Evolutionary conservation across 2,329 filamentous ascomycete species (phyloP).

Genomic region (Bipolaris victoriae): DNA sequence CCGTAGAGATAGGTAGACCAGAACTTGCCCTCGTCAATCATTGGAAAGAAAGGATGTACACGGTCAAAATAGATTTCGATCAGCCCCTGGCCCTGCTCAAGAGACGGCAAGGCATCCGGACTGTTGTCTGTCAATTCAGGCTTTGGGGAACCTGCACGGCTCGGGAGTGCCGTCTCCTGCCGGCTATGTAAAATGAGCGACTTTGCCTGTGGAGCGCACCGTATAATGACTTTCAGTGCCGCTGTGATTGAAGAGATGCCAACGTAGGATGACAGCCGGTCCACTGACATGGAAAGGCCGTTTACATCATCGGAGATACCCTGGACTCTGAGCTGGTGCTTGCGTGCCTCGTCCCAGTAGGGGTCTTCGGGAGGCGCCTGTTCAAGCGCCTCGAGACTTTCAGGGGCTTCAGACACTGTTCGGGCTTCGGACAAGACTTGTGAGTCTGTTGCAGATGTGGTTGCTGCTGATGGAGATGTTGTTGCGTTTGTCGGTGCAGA

Average conservation of each 20-base stretch:
- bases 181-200: slow-evolving; percentile 55
- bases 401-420: slow-evolving; percentile 55
- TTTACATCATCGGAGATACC: slow-evolving; percentile 73
- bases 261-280: slow-evolving; percentile 69
- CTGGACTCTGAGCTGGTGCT: slow-evolving; percentile 51
- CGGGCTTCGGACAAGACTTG: slow-evolving; percentile 47
- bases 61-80: slow-evolving; percentile 79
- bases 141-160: slow-evolving; percentile 46
- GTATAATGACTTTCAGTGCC: slow-evolving; percentile 71
- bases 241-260: slow-evolving; percentile 78
- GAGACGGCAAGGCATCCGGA: slow-evolving; percentile 59
- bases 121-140: slow-evolving; percentile 42
- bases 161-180: slow-evolving; percentile 46
- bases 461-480: slow-evolving; percentile 44
- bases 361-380: slow-evolving; percentile 70
- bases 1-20: slow-evolving; percentile 68
- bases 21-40: slow-evolving; percentile 75
- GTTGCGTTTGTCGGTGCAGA: slow-evolving; percentile 44
- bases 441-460: slow-evolving; percentile 34
- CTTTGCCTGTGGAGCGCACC: slow-evolving; percentile 59
- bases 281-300: slow-evolving; percentile 67
- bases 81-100: slow-evolving; percentile 69
- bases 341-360: slow-evolving; percentile 69
- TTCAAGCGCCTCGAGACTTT: slow-evolving; percentile 67
- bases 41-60: slow-evolving; percentile 73